These are phyloP conservation scores for Agapanthus africanus DNA, from an alignment of 106 monocot genomes.

Conservation along the genomic window DNA sequence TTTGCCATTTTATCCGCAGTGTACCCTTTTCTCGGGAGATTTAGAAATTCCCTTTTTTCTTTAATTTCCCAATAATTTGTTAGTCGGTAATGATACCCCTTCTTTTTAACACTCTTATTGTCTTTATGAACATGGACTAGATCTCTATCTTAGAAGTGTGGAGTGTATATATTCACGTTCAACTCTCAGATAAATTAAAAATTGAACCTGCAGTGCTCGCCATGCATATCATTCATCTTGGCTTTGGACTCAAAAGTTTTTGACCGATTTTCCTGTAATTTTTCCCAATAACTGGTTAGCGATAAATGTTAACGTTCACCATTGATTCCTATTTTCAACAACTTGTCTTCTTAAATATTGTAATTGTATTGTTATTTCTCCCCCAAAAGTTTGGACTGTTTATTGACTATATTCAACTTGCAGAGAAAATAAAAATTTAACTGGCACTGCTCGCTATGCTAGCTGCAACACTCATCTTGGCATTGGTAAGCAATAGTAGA, in stretches of 20 bases:
- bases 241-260: neutral
- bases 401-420: neutral
- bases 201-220: too few species aligned
- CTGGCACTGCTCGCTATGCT: constrained; percentile 96
- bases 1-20: too few species aligned
- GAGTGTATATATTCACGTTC: too few species aligned
- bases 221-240: neutral
- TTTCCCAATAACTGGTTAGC: neutral
- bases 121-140: too few species aligned
- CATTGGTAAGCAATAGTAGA: constrained; percentile 44
- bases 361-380: constrained; percentile 8
- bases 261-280: neutral
- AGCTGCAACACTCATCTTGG: constrained; percentile 97
- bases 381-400: constrained; percentile 32
- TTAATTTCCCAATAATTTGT: too few species aligned
- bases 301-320: neutral
- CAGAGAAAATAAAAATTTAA: constrained; percentile 92
- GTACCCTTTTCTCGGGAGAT: neutral
- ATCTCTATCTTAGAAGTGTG: too few species aligned
- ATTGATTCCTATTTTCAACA: neutral
- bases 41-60: neutral
- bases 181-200: too few species aligned
- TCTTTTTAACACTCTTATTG: too few species aligned
- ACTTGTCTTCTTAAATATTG: neutral
- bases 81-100: too few species aligned